Percentiles rank a stretch among this genome's conserved stretches.
Evolutionary conservation across 1,284 basidiomycete species (phyloP).

Genomic region (Moesziomyces globuligerus): DNA sequence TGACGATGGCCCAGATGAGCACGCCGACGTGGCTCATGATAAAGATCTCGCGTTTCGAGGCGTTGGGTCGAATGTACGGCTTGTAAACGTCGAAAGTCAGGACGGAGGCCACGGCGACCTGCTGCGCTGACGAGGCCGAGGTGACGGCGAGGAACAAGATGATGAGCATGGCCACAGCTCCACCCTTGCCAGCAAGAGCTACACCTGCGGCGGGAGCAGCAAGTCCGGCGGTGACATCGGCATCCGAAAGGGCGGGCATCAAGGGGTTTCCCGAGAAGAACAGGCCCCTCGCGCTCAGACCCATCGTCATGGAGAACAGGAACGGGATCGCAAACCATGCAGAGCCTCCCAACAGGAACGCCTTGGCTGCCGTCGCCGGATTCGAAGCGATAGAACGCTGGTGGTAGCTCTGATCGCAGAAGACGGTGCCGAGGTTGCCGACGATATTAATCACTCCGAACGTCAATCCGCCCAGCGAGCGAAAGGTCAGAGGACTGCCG

Average conservation of each 20-base stretch:
- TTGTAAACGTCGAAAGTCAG: constrained; percentile 74
- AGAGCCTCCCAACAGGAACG: constrained; percentile 87
- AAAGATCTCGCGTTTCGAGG: constrained; percentile 75
- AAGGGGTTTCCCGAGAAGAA: constrained; percentile 41
- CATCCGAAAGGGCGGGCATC: constrained; percentile 48
- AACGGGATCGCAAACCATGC: constrained; percentile 76
- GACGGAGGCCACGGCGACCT: constrained; percentile 79
- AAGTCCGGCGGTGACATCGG: constrained; percentile 58
- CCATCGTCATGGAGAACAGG: constrained; percentile 73
- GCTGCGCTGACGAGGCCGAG: constrained; percentile 84
- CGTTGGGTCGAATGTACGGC: constrained; percentile 74
- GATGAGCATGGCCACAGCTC: constrained; percentile 79
- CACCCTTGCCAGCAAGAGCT: constrained; percentile 78
- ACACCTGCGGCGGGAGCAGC: constrained; percentile 72
- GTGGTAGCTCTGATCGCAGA: constrained; percentile 74
- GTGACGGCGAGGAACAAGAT: constrained; percentile 76
- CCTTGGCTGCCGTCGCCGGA: constrained; percentile 84
- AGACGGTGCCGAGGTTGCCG: constrained; percentile 70
- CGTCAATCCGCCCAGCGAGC: constrained; percentile 81
- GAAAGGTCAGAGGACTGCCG: constrained; percentile 79
- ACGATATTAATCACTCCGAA: constrained; percentile 86
- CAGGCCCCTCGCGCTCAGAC: constrained; percentile 73
- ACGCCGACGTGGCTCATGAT: constrained; percentile 75
- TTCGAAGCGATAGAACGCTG: constrained; percentile 87
- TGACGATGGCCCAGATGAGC: constrained; percentile 75